Evolutionary conservation across 768 basidiomycete species (phyloP), one percentile per base, ranked within the genome.

Genomic region (Pulveroboletus sp.): DNA sequence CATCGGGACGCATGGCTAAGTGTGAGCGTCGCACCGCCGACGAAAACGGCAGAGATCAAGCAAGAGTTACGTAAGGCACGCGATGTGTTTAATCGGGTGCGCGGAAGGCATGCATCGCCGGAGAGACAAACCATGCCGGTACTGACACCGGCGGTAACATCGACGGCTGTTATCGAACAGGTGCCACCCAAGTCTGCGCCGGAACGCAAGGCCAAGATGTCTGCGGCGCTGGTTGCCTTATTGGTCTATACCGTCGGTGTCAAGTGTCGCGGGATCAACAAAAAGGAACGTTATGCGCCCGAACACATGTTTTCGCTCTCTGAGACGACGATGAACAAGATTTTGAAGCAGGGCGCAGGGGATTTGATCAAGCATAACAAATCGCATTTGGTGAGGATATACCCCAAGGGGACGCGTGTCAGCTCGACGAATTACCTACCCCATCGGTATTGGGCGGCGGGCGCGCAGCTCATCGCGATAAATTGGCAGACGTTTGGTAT

Each of bases 401-500:
- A 97, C 62, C 94, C 94, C 0, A 87, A 85, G 59, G 93, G 90
- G 1, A 81, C 75, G 24, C 71, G 94, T 33, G 74, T 98, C 29
- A 84, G 74, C 50, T 93, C 89, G 55, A 83, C 83, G 20, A 98
- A 98, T 61, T 97, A 86, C 58, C 78, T 87, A 52, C 94, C 94
- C 7, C 85, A 93, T 67, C 77, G 83, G 16, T 94, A 83, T 63
- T 99, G 95, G 95, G 81, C 83, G 1, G 83, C 83, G 2, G 95
- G 95, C 0, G 79, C 83, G 12, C 94, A 97, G 66, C 69, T 97
- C 6, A 93, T 94, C 0, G 93, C 95, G 8, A 77, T 99, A 46
- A 99, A 99, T 67, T 98, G 94, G 93, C 95, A 99, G 69, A 98
- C 94, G 1, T 85, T 85, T 56, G 94, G 93, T 94, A 61, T 47